Conservation (phyloP, 129 eudicot genomes). For the Ambrosia artemisiifolia region DNA sequence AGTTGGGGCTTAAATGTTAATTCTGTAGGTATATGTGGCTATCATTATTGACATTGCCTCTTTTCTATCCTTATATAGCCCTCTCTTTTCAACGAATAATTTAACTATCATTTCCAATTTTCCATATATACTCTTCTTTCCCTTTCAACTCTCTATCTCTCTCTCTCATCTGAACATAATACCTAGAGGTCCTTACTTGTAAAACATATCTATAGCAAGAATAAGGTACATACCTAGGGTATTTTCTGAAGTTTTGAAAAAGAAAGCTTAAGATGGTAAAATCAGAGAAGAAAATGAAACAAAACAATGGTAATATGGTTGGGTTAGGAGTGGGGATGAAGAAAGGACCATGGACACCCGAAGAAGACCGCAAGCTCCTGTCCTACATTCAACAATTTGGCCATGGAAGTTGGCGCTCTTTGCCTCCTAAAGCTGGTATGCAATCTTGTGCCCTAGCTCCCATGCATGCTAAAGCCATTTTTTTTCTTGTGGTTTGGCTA, state of each 20-base stretch:
- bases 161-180: constrained; percentile 6
- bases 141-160: neutral
- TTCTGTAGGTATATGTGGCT: neutral
- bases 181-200: constrained; percentile 4
- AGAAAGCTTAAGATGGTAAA: constrained; percentile 33
- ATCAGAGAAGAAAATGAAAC: constrained; percentile 32
- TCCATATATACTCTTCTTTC: neutral
- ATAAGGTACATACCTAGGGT: neutral
- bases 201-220: no score
- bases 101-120: neutral
- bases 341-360: constrained; percentile 83
- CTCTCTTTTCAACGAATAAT: constrained; percentile 2
- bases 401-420: constrained; percentile 76
- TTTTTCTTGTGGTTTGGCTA: neutral
- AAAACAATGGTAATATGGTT: constrained; percentile 23
- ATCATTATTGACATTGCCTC: neutral
- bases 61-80: constrained; percentile 20
- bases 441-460: constrained; percentile 4
- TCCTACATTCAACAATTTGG: constrained; percentile 56
- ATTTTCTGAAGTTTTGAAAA: neutral
- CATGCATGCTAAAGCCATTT: neutral
- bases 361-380: constrained; percentile 59
- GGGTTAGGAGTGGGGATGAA: constrained; percentile 44
- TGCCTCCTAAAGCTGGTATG: constrained; percentile 67
- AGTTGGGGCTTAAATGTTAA: neutral